Evolutionary conservation across 805 yeast species (phyloP), one percentile per base, ranked within the genome.

Genomic region (Metschnikowia aberdeeniae): DNA sequence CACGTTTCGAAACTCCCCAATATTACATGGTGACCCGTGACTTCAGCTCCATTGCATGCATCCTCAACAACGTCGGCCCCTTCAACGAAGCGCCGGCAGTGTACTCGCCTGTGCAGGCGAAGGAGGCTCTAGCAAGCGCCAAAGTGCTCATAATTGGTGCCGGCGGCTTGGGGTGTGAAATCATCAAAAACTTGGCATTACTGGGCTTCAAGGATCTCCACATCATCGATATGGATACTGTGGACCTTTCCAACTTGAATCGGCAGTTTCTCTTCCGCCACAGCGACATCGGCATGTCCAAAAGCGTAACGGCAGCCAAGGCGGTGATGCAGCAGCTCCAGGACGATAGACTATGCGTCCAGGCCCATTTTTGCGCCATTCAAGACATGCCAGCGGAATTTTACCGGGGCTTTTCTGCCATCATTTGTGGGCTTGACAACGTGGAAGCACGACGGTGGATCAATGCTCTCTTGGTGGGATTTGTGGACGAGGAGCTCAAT

Each of bases 381-480:
- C 76, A 72, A 50, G 75, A 82, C 49, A 77, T 82, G 55, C 75
- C 77, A 31, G 68, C 68, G 13, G 77, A 72, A 0, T 93, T 81
- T 57, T 87, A 88, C 61, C 61, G 67, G 51, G 78, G 77, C 51
- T 92, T 90, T 60, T 74, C 79, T 7, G 71, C 88, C 34, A 80
- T 93, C 0, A 74, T 92, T 1, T 87, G 97, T 49, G 98, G 98
- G 0, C 70, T 92, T 40, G 99, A 92, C 61, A 81, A 86, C 41
- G 83, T 93, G 5, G 92, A 84, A 56, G 97, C 98, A 0, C 72
- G 99, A 31, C 67, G 97, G 40, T 90, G 95, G 92, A 84, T 92
- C 51, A 92, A 92, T 63, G 73, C 75, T 6, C 65, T 79, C 11
- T 63, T 92, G 24, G 80, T 86, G 1, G 72, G 79, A 8, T 56